These are phyloP conservation scores for Magnolia changhungtana DNA, from an alignment of 164 flowering plant species.

Conservation along the genomic window DNA sequence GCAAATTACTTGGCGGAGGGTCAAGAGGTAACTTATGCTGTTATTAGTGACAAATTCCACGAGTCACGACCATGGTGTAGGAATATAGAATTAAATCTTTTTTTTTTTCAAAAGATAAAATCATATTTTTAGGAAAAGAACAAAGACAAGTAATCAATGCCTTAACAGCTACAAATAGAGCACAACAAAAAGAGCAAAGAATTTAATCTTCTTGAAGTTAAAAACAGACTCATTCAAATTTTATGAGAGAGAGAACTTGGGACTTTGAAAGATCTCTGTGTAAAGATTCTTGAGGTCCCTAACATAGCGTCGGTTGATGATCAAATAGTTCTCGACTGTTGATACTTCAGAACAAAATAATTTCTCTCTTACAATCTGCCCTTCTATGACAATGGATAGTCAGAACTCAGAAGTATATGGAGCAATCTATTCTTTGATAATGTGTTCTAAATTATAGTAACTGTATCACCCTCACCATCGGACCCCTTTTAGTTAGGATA, in stretches of 20 bases:
- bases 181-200: too few relatives aligned
- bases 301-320: neutral
- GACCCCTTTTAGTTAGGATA: too few relatives aligned
- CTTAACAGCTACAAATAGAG: too few relatives aligned
- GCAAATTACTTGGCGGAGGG: conserved; percentile 84
- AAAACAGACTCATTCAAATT: too few relatives aligned
- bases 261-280: neutral
- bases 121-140: too few relatives aligned
- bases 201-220: too few relatives aligned
- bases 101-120: too few relatives aligned
- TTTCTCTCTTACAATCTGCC: neutral
- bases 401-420: neutral
- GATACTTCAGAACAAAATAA: neutral
- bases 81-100: neutral
- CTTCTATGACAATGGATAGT: neutral
- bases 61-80: neutral
- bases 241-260: neutral
- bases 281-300: neutral
- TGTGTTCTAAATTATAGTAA: too few relatives aligned
- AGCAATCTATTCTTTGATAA: neutral
- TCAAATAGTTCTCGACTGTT: neutral
- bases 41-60: neutral
- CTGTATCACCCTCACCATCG: too few relatives aligned
- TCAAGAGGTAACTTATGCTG: conserved; percentile 49
- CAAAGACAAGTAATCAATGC: too few relatives aligned